These are phyloP conservation scores for Chlorella variabilis DNA, from an alignment of 163 green algal species.

Conservation along the genomic window DNA sequence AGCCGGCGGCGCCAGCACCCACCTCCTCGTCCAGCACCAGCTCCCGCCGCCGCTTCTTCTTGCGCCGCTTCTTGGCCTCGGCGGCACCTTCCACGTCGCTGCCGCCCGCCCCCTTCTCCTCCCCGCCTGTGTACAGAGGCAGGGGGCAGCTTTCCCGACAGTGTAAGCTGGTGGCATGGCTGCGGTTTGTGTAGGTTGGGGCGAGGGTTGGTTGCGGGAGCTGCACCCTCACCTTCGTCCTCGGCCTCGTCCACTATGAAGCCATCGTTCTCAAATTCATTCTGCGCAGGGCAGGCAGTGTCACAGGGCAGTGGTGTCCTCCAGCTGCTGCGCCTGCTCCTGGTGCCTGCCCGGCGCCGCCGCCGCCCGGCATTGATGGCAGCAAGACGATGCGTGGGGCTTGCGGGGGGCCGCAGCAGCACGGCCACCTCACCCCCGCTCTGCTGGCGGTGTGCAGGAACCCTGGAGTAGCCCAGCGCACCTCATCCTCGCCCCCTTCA, in stretches of 20 bases:
- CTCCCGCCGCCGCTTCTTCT: constrained; percentile 60
- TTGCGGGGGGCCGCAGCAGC: too few relatives aligned
- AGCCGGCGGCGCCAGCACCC: constrained; percentile 4
- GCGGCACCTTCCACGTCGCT: constrained; percentile 28
- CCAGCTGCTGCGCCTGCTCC: background rate
- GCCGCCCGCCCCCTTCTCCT: constrained; percentile 29
- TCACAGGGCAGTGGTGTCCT: background rate
- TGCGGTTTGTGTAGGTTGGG: too few relatives aligned
- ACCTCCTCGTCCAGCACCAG: constrained; percentile 76
- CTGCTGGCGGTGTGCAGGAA: too few relatives aligned
- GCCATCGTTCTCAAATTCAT: constrained; percentile 73
- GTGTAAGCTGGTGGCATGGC: too few relatives aligned
- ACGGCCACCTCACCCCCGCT: too few relatives aligned
- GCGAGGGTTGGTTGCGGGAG: background rate
- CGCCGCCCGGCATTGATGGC: background rate
- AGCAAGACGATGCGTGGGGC: too few relatives aligned
- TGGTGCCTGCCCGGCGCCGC: too few relatives aligned
- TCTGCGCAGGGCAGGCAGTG: constrained; percentile 14
- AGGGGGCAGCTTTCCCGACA: background rate
- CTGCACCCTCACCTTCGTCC: constrained; percentile 41
- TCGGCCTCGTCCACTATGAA: constrained; percentile 72
- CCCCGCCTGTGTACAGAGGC: background rate
- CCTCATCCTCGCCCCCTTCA: constrained; percentile 26
- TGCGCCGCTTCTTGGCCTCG: constrained; percentile 48
- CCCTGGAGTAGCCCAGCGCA: too few relatives aligned